Base-by-base conservation (phyloP, 2,329 filamentous ascomycete genomes). In the Mariannaea elegans region DNA sequence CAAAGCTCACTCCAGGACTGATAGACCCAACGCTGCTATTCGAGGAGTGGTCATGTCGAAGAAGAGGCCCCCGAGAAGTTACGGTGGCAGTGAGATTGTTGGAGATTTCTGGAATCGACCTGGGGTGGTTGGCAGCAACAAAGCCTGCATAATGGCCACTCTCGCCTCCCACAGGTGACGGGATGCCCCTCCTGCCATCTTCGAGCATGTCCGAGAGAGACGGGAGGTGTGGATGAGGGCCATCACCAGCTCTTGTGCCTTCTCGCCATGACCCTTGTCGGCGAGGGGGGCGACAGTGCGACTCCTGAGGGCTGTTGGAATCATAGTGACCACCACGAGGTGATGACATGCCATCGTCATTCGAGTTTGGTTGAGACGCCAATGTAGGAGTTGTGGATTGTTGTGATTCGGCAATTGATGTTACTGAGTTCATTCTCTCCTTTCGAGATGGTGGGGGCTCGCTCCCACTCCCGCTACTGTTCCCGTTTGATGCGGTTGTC, bases 201-300 rank as follows among this genome's bases (percentile, higher is more conserved):
- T 81, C 80, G 29, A 84, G 74, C 67, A 84, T 76, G 58, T 83
- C 79, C 2, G 79, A 82, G 7, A 84, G 66, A 0, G 81, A 80
- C 4, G 82, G 82, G 3, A 84, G 71, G 31, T 75, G 74, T 29
- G 75, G 74, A 12, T 77, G 75, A 18, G 68, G 34, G 44, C 61
- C 18, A 2, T 73, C 72, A 19, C 18, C 38, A 4, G 59, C 62
- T 14, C 65, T 63, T 3, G 48, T 55, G 57, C 69, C 53, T 39
- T 67, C 66, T 65, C 72, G 57, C 73, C 74, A 67, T 10, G 68
- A 62, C 46, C 73, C 62, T 65, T 69, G 52, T 63, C 72, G 61
- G 41, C 65, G 65, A 9, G 71, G 65, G 23, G 70, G 66, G 24
- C 72, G 67, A 3, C 65, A 69, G 7, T 69, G 64, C n/a, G 68